Percentiles rank a stretch among this genome's conserved stretches.
Conservation (phyloP, 2,329 filamentous ascomycete genomes). For the Penicillium hesseltinei region DNA sequence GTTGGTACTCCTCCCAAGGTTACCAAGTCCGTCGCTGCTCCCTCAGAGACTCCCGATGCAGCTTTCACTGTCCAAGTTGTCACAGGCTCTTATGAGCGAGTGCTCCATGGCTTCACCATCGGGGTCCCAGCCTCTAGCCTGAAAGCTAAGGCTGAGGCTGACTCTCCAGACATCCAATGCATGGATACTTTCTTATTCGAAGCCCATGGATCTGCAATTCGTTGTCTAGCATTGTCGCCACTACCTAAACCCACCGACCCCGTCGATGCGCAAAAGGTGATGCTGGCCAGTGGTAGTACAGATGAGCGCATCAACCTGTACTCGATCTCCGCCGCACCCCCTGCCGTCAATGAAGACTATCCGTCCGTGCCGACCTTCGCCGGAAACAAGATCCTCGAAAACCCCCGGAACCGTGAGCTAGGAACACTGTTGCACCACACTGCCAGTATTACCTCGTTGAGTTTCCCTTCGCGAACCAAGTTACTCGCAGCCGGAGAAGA, state of each 20-base stretch:
- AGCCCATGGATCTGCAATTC: constrained; percentile 85
- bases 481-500: constrained; percentile 86
- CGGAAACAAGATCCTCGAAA: constrained; percentile 74
- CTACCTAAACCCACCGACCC: constrained; percentile 55
- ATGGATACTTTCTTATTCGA: constrained; percentile 94
- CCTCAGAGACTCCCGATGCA: constrained; percentile 30
- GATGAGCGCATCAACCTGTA: constrained; percentile 96
- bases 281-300: constrained; percentile 85
- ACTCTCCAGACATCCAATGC: constrained; percentile 59
- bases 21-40: constrained; percentile 31
- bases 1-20: constrained; percentile 32
- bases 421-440: constrained; percentile 85
- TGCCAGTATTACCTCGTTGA: constrained; percentile 73
- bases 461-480: constrained; percentile 83
- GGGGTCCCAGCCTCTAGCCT: constrained; percentile 52
- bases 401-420: constrained; percentile 81
- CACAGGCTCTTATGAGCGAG: constrained; percentile 88
- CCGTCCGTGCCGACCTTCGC: constrained; percentile 65
- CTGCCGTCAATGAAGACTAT: constrained; percentile 55
- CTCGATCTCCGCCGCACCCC: constrained; percentile 72
- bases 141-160: constrained; percentile 26
- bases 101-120: constrained; percentile 87
- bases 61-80: constrained; percentile 76
- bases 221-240: constrained; percentile 82
- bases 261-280: constrained; percentile 71